phyloP scores from a whole-genome alignment of 371 early-diverging fungal genomes.

The Mucor mucedo region DNA sequence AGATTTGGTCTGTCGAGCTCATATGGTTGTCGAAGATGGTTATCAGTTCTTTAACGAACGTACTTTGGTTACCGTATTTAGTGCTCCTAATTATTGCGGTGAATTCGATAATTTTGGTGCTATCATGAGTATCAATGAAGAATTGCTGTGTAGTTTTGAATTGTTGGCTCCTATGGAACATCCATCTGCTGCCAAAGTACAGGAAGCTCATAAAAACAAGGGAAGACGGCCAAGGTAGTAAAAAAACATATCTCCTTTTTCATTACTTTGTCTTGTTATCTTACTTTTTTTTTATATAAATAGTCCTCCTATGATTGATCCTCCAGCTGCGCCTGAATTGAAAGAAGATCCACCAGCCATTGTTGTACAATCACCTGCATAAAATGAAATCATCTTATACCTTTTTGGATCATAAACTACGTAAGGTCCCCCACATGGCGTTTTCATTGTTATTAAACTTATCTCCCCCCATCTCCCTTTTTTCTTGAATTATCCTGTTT shows the following conservation, averaged over 20 bases:
- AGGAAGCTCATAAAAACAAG: slow-evolving; percentile 33
- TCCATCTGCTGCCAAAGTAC: slow-evolving; percentile 31
- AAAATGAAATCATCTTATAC: too few species aligned
- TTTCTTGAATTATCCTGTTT: too few species aligned
- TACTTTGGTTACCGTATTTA: slow-evolving; percentile 96
- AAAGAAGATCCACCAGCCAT: slow-evolving; percentile 10
- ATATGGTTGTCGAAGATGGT: slow-evolving; percentile 99
- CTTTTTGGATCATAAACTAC: neutral
- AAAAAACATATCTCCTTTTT: neutral
- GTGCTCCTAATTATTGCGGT: slow-evolving; percentile 99
- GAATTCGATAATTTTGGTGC: slow-evolving; percentile 98
- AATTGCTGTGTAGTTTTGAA: slow-evolving; percentile 91
- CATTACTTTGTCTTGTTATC: neutral
- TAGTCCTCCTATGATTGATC: slow-evolving; percentile 35
- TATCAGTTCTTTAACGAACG: slow-evolving; percentile 98
- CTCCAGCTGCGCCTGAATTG: slow-evolving; percentile 22
- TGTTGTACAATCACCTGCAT: slow-evolving; percentile 4
- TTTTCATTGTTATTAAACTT: too few species aligned
- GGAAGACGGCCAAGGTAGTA: slow-evolving; percentile 43
- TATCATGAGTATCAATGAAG: slow-evolving; percentile 96
- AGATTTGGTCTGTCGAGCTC: slow-evolving; percentile 93
- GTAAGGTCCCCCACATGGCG: too few species aligned
- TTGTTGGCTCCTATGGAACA: slow-evolving; percentile 52
- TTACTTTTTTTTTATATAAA: neutral
- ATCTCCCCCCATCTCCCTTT: too few species aligned